Evolutionary conservation across 441 rosid species (phyloP).

Genomic region (Caryocar brasiliense): DNA sequence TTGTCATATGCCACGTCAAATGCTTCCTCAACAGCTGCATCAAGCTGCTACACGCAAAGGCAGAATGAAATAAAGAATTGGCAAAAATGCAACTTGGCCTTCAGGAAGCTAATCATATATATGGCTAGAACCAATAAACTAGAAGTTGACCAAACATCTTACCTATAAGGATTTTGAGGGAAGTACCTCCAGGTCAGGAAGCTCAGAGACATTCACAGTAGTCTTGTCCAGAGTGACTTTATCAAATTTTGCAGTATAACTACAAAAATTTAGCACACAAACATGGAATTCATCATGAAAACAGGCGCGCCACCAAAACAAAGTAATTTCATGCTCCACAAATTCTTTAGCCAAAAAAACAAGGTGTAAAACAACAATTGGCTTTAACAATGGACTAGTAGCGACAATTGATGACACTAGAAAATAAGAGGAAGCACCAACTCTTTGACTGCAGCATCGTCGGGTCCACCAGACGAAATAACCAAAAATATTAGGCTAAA

Average conservation of each 20-base stretch:
- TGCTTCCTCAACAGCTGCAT: constrained; percentile 48
- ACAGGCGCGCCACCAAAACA: background rate
- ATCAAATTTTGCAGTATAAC: constrained; percentile 78
- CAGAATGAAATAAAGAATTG: background rate
- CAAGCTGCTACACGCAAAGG: constrained; percentile 41
- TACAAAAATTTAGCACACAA: constrained; percentile 15
- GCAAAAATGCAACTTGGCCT: background rate
- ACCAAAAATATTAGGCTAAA: background rate
- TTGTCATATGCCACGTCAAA: constrained; percentile 88
- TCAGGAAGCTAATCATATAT: constrained; percentile 2
- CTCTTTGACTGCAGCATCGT: constrained; percentile 86
- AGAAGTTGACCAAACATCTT: background rate
- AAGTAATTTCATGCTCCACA: background rate
- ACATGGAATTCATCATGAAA: background rate
- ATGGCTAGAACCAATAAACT: background rate
- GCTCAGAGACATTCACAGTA: constrained; percentile 56
- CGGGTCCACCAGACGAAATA: constrained; percentile 51
- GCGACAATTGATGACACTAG: no score
- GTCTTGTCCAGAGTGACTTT: constrained; percentile 50
- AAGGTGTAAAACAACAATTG: background rate
- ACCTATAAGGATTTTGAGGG: background rate
- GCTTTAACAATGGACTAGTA: no score
- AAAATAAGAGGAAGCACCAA: constrained; percentile 17
- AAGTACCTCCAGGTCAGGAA: constrained; percentile 63
- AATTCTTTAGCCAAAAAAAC: background rate